Conservation (phyloP, 805 yeast genomes). For the Cyberlindnera euphorbiae region DNA sequence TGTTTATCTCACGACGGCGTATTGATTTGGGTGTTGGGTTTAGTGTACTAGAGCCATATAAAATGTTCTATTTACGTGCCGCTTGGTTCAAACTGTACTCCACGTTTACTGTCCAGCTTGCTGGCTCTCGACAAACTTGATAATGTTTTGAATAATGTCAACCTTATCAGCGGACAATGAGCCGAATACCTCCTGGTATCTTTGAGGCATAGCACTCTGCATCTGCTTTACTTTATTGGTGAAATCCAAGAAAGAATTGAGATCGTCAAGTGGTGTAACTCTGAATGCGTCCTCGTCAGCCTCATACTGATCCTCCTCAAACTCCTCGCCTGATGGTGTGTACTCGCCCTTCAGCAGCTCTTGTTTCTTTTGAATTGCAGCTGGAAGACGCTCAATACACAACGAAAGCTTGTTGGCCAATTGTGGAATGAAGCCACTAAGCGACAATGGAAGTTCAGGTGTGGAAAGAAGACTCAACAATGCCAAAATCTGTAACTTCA, state of each 20-base stretch:
- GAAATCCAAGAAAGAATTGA: conserved; percentile 66
- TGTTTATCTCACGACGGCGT: too few relatives aligned
- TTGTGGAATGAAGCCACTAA: conserved; percentile 38
- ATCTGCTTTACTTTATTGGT: conserved; percentile 47
- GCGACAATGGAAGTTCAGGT: conserved; percentile 35
- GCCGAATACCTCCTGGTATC: conserved; percentile 35
- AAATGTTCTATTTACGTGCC: too few relatives aligned
- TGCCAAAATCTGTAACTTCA: conserved; percentile 69
- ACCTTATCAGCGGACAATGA: conserved; percentile 28
- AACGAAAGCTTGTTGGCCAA: conserved; percentile 47
- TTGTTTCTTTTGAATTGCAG: conserved; percentile 63
- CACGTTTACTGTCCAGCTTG: too few relatives aligned
- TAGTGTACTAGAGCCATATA: too few relatives aligned
- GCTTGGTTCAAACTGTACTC: too few relatives aligned
- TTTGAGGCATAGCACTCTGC: conserved; percentile 40
- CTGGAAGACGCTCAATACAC: conserved; percentile 60
- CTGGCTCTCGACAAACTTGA: conserved; percentile 3
- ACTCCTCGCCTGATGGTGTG: conserved; percentile 5
- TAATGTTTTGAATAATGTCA: conserved; percentile 8
- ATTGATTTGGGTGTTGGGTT: too few relatives aligned
- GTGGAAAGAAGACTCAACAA: conserved; percentile 46
- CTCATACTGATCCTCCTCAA: conserved; percentile 17
- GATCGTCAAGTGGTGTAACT: conserved; percentile 71
- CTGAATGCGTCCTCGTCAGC: conserved; percentile 73
- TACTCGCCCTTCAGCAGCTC: conserved; percentile 49